Percentiles rank a stretch among this genome's conserved stretches.
Evolutionary conservation across 192 early-diverging fungal species (phyloP).

Genomic region (Podila minutissima): DNA sequence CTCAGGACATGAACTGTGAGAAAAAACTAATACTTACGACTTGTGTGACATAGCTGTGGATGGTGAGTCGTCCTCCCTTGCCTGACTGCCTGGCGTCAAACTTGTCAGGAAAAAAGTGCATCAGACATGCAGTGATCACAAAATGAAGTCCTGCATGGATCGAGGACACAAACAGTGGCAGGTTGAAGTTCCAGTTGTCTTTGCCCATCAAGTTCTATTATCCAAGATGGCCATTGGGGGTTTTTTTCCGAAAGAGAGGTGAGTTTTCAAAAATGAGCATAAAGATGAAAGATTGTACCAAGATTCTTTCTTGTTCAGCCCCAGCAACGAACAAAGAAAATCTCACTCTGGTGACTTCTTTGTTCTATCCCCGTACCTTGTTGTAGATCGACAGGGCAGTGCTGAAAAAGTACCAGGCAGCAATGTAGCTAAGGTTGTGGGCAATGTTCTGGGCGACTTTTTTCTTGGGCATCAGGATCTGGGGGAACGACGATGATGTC

Average conservation of each 20-base stretch:
- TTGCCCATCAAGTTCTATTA: constrained; percentile 73
- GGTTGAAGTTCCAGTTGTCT: constrained; percentile 76
- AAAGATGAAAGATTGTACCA: too few species aligned
- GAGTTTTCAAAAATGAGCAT: too few species aligned
- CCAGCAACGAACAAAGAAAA: too few species aligned
- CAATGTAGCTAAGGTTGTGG: constrained; percentile 58
- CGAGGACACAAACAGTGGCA: constrained; percentile 82
- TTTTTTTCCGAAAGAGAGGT: neutral
- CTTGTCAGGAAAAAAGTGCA: constrained; percentile 50
- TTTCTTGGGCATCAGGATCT: constrained; percentile 50
- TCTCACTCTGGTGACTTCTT: too few species aligned
- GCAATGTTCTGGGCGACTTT: constrained; percentile 32
- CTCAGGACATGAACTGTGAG: neutral
- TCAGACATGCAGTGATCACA: constrained; percentile 65
- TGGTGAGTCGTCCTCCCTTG: constrained; percentile 42
- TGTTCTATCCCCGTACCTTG: constrained; percentile 53
- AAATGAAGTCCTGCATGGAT: constrained; percentile 80
- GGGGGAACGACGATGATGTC: constrained; percentile 30
- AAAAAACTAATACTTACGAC: constrained; percentile 34
- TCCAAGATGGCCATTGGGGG: neutral
- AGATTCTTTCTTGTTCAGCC: too few species aligned
- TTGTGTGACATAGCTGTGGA: constrained; percentile 52
- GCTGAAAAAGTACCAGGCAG: constrained; percentile 81
- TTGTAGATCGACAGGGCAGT: constrained; percentile 84
- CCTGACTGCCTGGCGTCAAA: constrained; percentile 47